Evolutionary conservation across 2,329 filamentous ascomycete genomes (phyloP).

Genomic region (Fusarium burgessii): DNA sequence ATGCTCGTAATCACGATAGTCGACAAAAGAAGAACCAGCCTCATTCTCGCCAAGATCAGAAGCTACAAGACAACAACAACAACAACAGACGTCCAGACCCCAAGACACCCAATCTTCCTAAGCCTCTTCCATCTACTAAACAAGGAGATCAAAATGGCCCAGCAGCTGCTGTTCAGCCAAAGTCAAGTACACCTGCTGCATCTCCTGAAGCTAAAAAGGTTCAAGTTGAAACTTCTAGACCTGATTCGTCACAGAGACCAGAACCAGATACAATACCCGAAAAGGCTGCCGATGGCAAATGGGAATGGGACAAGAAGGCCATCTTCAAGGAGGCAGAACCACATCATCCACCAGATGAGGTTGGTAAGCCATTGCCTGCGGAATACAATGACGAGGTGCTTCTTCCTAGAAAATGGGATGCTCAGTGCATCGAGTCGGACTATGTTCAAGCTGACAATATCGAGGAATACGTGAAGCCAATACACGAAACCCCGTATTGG

Average conservation of each 20-base stretch:
- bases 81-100: slow-evolving; percentile 22
- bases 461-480: slow-evolving; percentile 56
- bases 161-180: slow-evolving; percentile 2
- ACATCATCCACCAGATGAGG: slow-evolving; percentile 57
- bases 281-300: slow-evolving; percentile 46
- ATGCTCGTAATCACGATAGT: slow-evolving; percentile 48
- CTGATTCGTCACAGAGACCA: slow-evolving; percentile 12
- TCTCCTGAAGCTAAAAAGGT: slow-evolving; percentile 19
- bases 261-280: slow-evolving; percentile 26
- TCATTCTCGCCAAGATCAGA: slow-evolving; percentile 43
- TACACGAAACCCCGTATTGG: slow-evolving; percentile 58
- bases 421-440: slow-evolving; percentile 58
- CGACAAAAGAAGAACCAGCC: slow-evolving; percentile 45
- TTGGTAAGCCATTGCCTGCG: slow-evolving; percentile 59
- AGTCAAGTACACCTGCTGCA: slow-evolving; percentile 12
- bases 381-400: slow-evolving; percentile 60
- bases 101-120: slow-evolving; percentile 31
- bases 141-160: slow-evolving; percentile 48
- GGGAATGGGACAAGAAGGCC: slow-evolving; percentile 54
- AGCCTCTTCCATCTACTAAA: slow-evolving; percentile 27
- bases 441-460: slow-evolving; percentile 59
- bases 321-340: slow-evolving; percentile 55
- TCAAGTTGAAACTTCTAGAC: slow-evolving; percentile 15
- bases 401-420: slow-evolving; percentile 59
- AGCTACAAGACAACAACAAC: slow-evolving; percentile 38